Evolutionary conservation across 768 basidiomycete genomes (phyloP), one percentile per base, ranked within the genome.

Genomic region (Leccinum pellstonianum): DNA sequence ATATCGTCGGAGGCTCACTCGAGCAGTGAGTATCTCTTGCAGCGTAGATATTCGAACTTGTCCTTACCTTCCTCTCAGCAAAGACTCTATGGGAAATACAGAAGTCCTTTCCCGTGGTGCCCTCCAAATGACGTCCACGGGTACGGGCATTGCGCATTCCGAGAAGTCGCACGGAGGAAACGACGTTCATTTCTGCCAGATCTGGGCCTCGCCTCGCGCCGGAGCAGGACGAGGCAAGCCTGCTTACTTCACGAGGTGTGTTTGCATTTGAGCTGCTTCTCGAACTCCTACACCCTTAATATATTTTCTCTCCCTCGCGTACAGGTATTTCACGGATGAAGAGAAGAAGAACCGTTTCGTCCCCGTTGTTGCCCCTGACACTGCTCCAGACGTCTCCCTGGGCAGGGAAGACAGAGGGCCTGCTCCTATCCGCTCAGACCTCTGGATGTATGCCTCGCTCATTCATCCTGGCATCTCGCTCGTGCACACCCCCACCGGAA

Each of bases 101-200:
- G 96, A 98, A 72, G 80, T 95, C 59, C 83, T 98, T 70, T 86
- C 87, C 70, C 86, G 93, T 15, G 96, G 96, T 1, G 90, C 93
- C 66, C 66, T 98, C 33, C 95, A 98, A 73, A 84, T 97, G 77
- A 95, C 95, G 2, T 93, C 90, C 1, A 86, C 95, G 0, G 95
- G 95, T 10, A 95, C 89, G 0, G 96, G 96, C 4, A 96, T 98
- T 67, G 80, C 86, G 0, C 95, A 98, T 73, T 88, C 87, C 31
- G 87, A 89, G 64, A 83, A 81, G 67, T 80, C 77, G 19, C 69
- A 88, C 67, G 83, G 85, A 19, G 58, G 73, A 21, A 58, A 77
- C 61, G 74, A 75, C 47, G 78, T 77, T 5, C 81, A 89, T 71
- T 86, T 89, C 73, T 75, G 88, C 7, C 88, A 90, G 64, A 89